Evolutionary conservation across 192 early-diverging fungal genomes (phyloP), one percentile per base, ranked within the genome.

Genomic region (Backusella australiensis): DNA sequence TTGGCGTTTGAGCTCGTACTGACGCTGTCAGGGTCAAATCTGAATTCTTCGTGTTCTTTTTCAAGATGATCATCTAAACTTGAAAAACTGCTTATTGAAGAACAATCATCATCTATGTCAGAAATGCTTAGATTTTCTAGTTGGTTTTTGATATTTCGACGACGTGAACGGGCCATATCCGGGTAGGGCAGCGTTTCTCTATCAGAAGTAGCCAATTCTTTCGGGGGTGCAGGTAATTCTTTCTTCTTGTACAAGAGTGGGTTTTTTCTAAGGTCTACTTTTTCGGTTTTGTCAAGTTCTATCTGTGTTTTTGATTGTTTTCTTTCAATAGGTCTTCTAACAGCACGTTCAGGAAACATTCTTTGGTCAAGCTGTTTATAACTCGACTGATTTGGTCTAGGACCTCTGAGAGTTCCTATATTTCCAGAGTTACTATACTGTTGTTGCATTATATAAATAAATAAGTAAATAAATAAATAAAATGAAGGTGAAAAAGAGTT

Each of bases 371-470:
- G 21, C 21, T 56, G 53, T 56, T 56, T 56, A 56, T 56, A 56
- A 21, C 53, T 56, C 9, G 53, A 56, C 53, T 56, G 53, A 56
- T 56, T 56, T 56, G n/a, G 53, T 56, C 53, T 56, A 56, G 53
- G 53, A 56, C 53, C 53, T 56, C 53, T 56, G 23, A 56, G 53
- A 56, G 53, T 56, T 56, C 53, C 53, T 56, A 56, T 21, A 9
- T 26, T 56, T 56, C 8, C 53, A 56, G n/a, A 26, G n/a, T 56
- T 56, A 56, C 53, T 56, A 56, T 56, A 56, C 53, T 56, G 53
- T 21, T 56, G 53, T 11, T 44, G 42, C 42, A 44, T 44, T 44
- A 56, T 56, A 7, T 23, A 56, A 21, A 56, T 56, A 53, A 21
- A 53, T n/a, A n/a, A 21, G 23, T 9, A 56, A 21, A 23, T 2